These are phyloP conservation scores for Colletotrichum higginsianum DNA, from an alignment of 2,329 filamentous ascomycete species.

Conservation along the genomic window DNA sequence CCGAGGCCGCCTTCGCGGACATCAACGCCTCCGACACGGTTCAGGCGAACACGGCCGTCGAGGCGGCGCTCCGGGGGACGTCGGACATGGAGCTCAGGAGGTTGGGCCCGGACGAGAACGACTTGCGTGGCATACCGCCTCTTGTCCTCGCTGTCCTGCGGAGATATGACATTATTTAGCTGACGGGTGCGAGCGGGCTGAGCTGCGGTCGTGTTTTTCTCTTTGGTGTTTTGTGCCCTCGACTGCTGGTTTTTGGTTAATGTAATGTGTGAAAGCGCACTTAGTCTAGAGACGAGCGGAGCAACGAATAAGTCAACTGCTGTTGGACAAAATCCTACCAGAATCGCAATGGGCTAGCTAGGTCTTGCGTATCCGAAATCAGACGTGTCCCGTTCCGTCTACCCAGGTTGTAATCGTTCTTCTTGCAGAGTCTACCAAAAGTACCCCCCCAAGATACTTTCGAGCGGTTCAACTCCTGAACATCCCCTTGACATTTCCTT, in stretches of 20 bases:
- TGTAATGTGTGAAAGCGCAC: too few species aligned
- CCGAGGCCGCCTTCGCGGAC: slow-evolving; percentile 14
- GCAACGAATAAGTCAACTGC: too few species aligned
- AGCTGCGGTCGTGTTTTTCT: not conserved
- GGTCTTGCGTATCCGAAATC: too few species aligned
- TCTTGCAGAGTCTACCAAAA: not conserved
- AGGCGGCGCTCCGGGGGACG: not conserved
- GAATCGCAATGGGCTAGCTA: too few species aligned
- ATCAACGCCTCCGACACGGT: slow-evolving; percentile 22
- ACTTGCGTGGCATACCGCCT: slow-evolving; percentile 29
- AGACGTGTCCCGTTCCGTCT: not conserved
- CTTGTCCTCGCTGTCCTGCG: slow-evolving; percentile 30
- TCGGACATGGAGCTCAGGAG: slow-evolving; percentile 2
- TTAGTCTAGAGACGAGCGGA: too few species aligned
- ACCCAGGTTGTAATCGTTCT: not conserved
- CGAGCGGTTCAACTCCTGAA: not conserved
- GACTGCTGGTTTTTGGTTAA: too few species aligned
- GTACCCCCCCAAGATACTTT: not conserved
- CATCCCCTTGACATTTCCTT: not conserved
- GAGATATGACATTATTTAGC: slow-evolving; percentile 23
- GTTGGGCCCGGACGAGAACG: slow-evolving; percentile 28
- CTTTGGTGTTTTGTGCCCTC: not conserved
- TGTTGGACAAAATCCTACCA: too few species aligned
- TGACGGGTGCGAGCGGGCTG: not conserved
- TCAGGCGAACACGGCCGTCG: slow-evolving; percentile 10